These are phyloP conservation scores for Brachypodium distachyon DNA, from an alignment of 202 grass and related monocot species.

Conservation along the genomic window DNA sequence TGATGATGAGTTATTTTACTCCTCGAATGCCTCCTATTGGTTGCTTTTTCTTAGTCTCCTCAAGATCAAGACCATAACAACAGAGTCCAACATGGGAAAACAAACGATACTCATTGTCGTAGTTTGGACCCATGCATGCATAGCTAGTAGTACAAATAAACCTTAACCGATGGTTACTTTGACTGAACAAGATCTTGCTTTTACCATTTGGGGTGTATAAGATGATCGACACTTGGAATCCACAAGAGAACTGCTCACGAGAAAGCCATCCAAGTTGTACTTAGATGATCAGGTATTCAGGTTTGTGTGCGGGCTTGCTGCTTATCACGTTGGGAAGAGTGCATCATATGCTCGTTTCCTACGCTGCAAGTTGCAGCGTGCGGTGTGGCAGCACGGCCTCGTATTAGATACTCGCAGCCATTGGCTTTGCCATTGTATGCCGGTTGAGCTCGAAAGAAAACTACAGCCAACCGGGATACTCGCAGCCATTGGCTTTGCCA, in stretches of 20 bases:
- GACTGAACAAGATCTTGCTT: slow-evolving; percentile 16
- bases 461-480: too few relatives aligned
- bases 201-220: neutral
- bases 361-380: slow-evolving; percentile 2
- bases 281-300: neutral
- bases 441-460: too few relatives aligned
- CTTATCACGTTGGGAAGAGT: neutral
- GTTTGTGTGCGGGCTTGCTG: neutral
- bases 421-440: too few relatives aligned
- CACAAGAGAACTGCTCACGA: neutral
- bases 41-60: neutral
- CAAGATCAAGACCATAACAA: neutral
- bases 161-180: neutral
- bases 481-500: too few relatives aligned
- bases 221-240: slow-evolving; percentile 34
- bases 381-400: neutral
- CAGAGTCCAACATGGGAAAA: slow-evolving; percentile 9
- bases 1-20: neutral
- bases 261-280: slow-evolving; percentile 8
- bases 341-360: neutral
- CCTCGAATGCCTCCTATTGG: neutral
- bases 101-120: neutral
- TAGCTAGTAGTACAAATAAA: neutral
- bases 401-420: neutral
- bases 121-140: neutral